Conservation (phyloP, 306 rosid genomes). For the Psophocarpus tetragonolobus region DNA sequence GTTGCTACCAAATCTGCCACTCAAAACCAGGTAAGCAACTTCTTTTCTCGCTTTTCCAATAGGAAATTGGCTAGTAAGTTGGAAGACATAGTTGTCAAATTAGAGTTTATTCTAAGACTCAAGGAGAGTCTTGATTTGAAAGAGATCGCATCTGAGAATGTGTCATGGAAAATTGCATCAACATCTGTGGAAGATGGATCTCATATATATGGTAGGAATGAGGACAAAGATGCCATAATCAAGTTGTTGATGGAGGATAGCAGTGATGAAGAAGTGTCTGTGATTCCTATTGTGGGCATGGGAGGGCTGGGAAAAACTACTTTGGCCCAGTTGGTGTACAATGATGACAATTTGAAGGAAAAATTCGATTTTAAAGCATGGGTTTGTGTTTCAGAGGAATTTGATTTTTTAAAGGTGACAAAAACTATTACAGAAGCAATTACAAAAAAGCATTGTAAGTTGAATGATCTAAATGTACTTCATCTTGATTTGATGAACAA, state of each 20-base stretch:
- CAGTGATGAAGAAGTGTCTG: background rate
- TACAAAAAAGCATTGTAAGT: background rate
- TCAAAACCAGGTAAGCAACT: background rate
- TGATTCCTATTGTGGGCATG: background rate
- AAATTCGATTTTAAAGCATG: background rate
- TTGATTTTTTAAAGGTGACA: background rate
- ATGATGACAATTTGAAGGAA: background rate
- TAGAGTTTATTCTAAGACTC: no score
- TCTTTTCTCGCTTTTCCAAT: background rate
- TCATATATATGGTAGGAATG: background rate
- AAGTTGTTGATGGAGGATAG: background rate
- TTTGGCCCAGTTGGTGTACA: background rate
- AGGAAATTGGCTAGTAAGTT: background rate
- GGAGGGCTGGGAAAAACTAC: background rate
- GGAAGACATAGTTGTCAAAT: background rate
- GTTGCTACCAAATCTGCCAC: background rate
- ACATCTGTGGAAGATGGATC: background rate
- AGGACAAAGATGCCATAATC: background rate
- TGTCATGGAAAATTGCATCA: background rate
- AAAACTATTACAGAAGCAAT: background rate
- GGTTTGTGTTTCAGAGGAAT: background rate
- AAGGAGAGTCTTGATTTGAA: background rate
- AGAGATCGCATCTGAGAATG: background rate
- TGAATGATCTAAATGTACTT: background rate
- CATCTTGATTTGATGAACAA: background rate